Percentiles rank a stretch among this genome's conserved stretches.
Evolutionary conservation across 441 rosid genomes (phyloP).

Genomic region (Francoa sonchifolia): DNA sequence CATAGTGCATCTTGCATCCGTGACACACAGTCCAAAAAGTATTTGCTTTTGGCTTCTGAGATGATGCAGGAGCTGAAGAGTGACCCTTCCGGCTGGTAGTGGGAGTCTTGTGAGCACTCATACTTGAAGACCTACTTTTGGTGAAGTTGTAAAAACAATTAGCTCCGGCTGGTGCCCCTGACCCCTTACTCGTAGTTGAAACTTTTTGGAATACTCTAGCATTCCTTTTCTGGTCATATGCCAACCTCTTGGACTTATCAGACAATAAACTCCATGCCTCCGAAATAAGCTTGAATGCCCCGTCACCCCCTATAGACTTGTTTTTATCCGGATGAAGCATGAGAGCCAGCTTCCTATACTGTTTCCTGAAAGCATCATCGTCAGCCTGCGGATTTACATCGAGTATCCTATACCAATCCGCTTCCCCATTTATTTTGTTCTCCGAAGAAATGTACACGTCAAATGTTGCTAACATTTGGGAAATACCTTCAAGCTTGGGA

Average conservation of each 20-base stretch:
- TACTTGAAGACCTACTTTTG: conserved; percentile 15
- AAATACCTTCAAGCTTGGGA: conserved; percentile 67
- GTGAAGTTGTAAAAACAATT: conserved; percentile 39
- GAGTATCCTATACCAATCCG: conserved; percentile 74
- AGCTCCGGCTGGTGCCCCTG: conserved; percentile 29
- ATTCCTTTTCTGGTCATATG: conserved; percentile 48
- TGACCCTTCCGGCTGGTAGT: not conserved
- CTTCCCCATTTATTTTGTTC: conserved; percentile 48
- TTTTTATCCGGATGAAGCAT: no score
- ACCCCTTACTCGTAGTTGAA: conserved; percentile 28
- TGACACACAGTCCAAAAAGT: conserved; percentile 91
- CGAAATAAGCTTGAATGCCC: conserved; percentile 73
- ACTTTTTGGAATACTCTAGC: conserved; percentile 18
- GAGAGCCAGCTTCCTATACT: conserved; percentile 61
- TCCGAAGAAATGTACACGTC: conserved; percentile 66
- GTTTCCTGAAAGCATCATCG: conserved; percentile 59
- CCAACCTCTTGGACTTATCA: conserved; percentile 43
- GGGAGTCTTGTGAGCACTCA: conserved; percentile 20
- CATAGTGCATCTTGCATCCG: conserved; percentile 65
- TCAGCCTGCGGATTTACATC: conserved; percentile 56
- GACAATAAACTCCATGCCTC: conserved; percentile 83
- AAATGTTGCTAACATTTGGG: conserved; percentile 43
- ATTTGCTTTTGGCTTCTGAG: conserved; percentile 23
- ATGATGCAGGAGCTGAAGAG: conserved; percentile 16
- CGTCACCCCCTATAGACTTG: conserved; percentile 66